A percentile compares a stretch with the other conserved stretches of the same genome.
These are phyloP conservation scores for Epichloe coenophiala DNA, from an alignment of 2,329 filamentous ascomycete species.

Conservation along the genomic window DNA sequence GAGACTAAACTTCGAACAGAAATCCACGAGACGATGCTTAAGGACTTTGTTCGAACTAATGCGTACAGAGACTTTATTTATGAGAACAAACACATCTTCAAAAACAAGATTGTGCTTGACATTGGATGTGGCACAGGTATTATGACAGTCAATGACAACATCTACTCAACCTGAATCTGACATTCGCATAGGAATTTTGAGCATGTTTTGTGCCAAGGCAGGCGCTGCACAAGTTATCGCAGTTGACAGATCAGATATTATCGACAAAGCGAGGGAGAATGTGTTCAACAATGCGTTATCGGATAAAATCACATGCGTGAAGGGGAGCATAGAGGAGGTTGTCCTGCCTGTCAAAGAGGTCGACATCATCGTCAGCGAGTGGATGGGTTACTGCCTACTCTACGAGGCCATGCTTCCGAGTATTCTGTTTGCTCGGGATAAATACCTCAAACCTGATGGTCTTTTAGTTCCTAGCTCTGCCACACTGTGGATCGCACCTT, in stretches of 20 bases:
- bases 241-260: conserved; percentile 85
- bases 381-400: conserved; percentile 92
- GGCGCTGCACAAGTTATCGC: conserved; percentile 78
- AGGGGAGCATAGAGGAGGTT: conserved; percentile 82
- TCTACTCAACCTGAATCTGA: neutral
- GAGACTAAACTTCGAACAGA: conserved; percentile 31
- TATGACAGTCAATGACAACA: conserved; percentile 3
- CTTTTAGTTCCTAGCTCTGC: conserved; percentile 79
- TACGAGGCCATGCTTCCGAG: conserved; percentile 96
- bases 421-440: conserved; percentile 76
- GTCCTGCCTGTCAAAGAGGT: conserved; percentile 64
- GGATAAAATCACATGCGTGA: conserved; percentile 62
- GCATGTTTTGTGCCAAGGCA: conserved; percentile 87
- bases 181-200: conserved; percentile 54
- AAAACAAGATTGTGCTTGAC: conserved; percentile 75
- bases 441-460: conserved; percentile 67
- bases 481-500: conserved; percentile 69
- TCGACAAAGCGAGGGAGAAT: conserved; percentile 74
- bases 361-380: conserved; percentile 91
- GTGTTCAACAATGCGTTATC: conserved; percentile 68
- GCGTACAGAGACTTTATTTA: conserved; percentile 94
- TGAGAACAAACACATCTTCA: conserved; percentile 75
- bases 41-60: conserved; percentile 77
- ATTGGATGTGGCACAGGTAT: conserved; percentile 69
- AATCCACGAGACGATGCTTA: conserved; percentile 93